Percentiles rank a stretch among this genome's conserved stretches.
Conservation (phyloP, 345 rosid species). For the Salix purpurea region DNA sequence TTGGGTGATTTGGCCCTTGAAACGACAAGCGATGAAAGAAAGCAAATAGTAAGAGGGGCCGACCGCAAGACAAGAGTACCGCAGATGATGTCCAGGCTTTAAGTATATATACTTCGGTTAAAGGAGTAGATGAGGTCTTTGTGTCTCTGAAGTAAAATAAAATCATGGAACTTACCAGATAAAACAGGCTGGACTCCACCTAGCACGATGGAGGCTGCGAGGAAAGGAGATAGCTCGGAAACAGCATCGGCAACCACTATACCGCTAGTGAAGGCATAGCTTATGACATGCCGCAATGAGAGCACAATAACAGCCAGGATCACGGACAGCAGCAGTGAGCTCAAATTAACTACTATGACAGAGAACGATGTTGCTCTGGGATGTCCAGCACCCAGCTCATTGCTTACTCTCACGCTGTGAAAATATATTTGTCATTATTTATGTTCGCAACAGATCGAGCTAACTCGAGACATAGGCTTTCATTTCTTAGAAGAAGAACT, state of each 20-base stretch:
- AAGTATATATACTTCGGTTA: too few relatives aligned
- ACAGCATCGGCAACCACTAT: slow-evolving; percentile 48
- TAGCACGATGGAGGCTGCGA: slow-evolving; percentile 50
- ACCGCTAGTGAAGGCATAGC: slow-evolving; percentile 57
- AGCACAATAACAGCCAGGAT: slow-evolving; percentile 37
- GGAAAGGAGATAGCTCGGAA: slow-evolving; percentile 45
- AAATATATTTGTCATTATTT: neutral
- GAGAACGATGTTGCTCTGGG: slow-evolving; percentile 58
- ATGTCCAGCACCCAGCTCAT: slow-evolving; percentile 68
- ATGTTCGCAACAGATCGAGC: too few relatives aligned
- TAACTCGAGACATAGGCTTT: too few relatives aligned
- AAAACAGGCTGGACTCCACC: slow-evolving; percentile 58
- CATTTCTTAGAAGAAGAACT: too few relatives aligned
- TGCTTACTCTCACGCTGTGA: slow-evolving; percentile 61
- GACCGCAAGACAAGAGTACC: neutral
- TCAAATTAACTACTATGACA: slow-evolving; percentile 29
- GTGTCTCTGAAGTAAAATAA: too few relatives aligned
- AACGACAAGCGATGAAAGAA: too few relatives aligned
- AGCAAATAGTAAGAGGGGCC: neutral
- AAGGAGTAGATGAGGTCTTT: too few relatives aligned
- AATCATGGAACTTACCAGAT: slow-evolving; percentile 36
- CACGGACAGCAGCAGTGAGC: slow-evolving; percentile 41
- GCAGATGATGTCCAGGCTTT: too few relatives aligned
- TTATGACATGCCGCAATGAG: slow-evolving; percentile 41
- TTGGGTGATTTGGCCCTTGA: too few relatives aligned